These are phyloP conservation scores for Sorghum bicolor DNA, from an alignment of 176 grass and related monocot genomes.

Conservation along the genomic window DNA sequence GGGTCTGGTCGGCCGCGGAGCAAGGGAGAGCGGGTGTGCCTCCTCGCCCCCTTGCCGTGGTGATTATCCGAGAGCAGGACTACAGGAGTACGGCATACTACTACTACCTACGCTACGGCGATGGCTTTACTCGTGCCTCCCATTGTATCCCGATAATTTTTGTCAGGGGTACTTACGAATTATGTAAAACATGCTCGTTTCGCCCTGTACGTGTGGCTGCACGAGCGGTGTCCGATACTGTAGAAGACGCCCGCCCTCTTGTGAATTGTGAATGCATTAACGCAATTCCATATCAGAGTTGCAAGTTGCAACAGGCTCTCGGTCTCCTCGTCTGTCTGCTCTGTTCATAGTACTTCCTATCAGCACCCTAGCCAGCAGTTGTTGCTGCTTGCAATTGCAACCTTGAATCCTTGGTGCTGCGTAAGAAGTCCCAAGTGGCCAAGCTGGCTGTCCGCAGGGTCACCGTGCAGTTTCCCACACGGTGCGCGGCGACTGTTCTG, in stretches of 20 bases:
- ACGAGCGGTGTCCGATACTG: constrained; percentile 25
- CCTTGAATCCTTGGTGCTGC: neutral
- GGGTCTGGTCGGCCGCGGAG: neutral
- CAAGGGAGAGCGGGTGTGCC: neutral
- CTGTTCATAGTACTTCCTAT: neutral
- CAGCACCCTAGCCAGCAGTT: neutral
- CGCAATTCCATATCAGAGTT: neutral
- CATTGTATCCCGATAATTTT: constrained; percentile 42
- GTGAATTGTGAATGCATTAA: neutral
- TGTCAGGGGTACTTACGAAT: constrained; percentile 22
- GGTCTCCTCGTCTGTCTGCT: neutral
- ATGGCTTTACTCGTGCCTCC: constrained; percentile 12
- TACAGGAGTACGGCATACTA: neutral
- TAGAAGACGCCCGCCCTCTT: neutral
- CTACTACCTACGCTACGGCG: neutral
- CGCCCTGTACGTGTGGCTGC: neutral
- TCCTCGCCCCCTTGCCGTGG: constrained; percentile 15
- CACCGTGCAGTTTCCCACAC: neutral
- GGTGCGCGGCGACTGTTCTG: neutral
- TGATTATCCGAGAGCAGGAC: neutral
- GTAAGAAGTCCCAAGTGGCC: no score
- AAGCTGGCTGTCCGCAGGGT: neutral
- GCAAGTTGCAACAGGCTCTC: neutral
- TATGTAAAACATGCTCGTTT: constrained; percentile 5
- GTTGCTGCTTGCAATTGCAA: neutral